Conservation (phyloP, 495 filamentous ascomycete species). For the Podospora bellae-mahoneyi region DNA sequence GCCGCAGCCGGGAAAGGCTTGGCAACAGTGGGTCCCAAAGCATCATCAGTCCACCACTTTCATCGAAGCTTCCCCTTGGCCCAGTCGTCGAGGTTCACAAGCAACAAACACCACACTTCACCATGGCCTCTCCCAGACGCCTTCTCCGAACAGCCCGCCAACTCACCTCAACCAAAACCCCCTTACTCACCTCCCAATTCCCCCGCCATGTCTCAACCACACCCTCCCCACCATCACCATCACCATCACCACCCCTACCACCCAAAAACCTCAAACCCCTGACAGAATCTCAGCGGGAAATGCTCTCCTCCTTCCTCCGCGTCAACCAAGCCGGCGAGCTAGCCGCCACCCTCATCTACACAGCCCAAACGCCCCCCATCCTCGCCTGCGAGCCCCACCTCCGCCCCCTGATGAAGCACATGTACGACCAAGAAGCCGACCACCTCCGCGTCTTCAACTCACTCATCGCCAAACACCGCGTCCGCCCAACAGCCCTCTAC, state of each 20-base stretch:
- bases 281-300: constrained; percentile 62
- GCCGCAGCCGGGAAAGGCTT: not conserved
- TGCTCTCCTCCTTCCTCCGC: constrained; percentile 76
- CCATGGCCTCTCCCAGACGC: constrained; percentile 9
- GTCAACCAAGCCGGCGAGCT: constrained; percentile 91
- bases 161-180: not conserved
- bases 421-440: constrained; percentile 93
- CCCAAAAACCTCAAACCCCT: constrained; percentile 48
- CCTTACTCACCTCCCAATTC: not conserved
- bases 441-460: constrained; percentile 84
- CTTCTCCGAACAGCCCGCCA: constrained; percentile 8
- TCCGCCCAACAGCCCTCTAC: constrained; percentile 92
- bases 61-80: not conserved
- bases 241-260: constrained; percentile 10
- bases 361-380: constrained; percentile 69
- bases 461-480: constrained; percentile 79
- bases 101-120: not conserved
- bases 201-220: constrained; percentile 8
- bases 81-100: constrained; percentile 17
- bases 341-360: constrained; percentile 82
- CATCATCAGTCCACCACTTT: constrained; percentile 1
- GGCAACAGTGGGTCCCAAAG: not conserved
- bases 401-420: constrained; percentile 86
- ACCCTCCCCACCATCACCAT: constrained; percentile 12
- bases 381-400: constrained; percentile 81